Evolutionary conservation across 1,139 yeast species (phyloP).

Genomic region (Diutina neorugosa): DNA sequence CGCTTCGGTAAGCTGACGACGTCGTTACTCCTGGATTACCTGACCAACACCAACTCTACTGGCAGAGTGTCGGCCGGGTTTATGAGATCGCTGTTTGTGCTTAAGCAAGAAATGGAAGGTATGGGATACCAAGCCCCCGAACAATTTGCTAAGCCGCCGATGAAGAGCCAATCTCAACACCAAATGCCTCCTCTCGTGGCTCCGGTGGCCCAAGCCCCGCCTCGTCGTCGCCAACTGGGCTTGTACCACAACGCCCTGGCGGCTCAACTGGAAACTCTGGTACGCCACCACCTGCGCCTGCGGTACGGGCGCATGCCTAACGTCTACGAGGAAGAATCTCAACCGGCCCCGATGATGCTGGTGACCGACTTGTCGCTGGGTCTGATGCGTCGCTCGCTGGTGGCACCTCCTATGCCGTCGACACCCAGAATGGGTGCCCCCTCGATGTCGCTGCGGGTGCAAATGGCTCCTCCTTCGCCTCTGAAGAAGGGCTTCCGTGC

Average conservation of each 20-base stretch:
- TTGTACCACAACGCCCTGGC: neutral
- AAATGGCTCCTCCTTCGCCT: neutral
- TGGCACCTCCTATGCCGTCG: neutral
- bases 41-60: neutral
- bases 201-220: neutral
- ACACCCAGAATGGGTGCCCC: neutral
- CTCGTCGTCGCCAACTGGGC: neutral
- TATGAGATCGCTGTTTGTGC: conserved; percentile 27
- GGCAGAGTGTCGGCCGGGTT: conserved; percentile 25
- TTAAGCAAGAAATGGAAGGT: conserved; percentile 17
- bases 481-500: conserved; percentile 2
- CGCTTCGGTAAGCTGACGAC: conserved; percentile 3
- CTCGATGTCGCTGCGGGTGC: neutral
- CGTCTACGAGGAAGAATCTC: neutral
- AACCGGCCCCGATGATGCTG: neutral
- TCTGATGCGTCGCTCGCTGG: neutral
- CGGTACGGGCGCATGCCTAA: neutral
- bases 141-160: neutral
- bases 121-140: conserved; percentile 6
- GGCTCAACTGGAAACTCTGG: neutral
- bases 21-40: neutral
- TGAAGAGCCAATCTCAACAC: neutral
- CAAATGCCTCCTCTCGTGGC: neutral
- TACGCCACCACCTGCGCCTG: neutral
- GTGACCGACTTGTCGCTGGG: neutral